Evolutionary conservation across 176 grass and related monocot genomes (phyloP), one percentile per base, ranked within the genome.

Genomic region (Eragrostis curvula): DNA sequence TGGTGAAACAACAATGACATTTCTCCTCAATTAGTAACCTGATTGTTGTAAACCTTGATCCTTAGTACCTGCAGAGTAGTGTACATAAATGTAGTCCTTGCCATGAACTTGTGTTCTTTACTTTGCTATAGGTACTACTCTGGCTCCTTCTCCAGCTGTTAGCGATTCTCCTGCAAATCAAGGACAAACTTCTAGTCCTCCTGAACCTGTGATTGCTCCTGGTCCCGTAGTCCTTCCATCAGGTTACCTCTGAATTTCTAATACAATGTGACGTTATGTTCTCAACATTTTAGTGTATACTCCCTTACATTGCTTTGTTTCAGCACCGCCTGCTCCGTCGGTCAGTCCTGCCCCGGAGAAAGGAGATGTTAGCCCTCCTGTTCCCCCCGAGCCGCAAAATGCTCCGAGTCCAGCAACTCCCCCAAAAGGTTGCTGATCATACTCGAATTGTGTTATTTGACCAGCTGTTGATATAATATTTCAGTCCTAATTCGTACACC

Each of bases 121-220:
- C 72, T 78, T 45, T 25, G 16, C 9, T 93, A 21, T 40, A 97
- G 94, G 88, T 85, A 87, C 60, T 70, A 79, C 64, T 70, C 66
- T 91, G 74, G 84, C 61, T 58, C 83, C 81, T 64, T 56, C 86
- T 87, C 75, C 84, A 30, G 76, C 0, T 36, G 66, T 43, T 52
- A 66, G 55, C 49, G 65, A 85, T 79, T 79, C 88, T 16, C 91
- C 83, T 42, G 68, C 20, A 23, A 47, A 77, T 59, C 75, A 87
- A 82, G 90, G 70, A 66, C 83, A 89, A 63, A 52, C 77, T 74
- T 87, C 86, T 70, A 82, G 66, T 65, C 89, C 92, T 85, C 89
- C 89, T 67, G 61, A 78, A 48, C 78, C 83, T 84, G 62, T 65
- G 8, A 32, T 52, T 21, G 56, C 76, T 49, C 89, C 85, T 17